Evolutionary conservation across 768 basidiomycete species (phyloP).

Genomic region (Boletus rubropictus): DNA sequence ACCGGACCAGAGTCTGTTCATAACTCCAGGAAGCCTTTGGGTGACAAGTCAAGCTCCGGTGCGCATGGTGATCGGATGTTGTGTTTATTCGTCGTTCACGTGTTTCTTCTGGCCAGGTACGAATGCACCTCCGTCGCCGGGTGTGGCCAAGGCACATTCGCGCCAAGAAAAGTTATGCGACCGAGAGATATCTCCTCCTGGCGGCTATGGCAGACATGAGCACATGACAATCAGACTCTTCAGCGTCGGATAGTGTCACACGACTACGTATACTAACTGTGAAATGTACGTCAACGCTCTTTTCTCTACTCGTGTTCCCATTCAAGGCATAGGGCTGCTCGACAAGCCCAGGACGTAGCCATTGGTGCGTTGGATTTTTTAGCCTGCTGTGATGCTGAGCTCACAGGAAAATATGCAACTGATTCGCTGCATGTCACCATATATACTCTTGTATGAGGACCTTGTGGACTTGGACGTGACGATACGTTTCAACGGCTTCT

Average conservation of each 20-base stretch:
- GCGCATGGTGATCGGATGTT: conserved; percentile 5
- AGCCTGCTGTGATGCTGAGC: conserved; percentile 18
- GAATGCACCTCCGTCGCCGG: conserved; percentile 67
- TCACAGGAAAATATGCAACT: conserved; percentile 32
- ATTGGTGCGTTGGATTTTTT: conserved; percentile 48
- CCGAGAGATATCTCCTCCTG: conserved; percentile 47
- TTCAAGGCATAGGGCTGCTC: conserved; percentile 62
- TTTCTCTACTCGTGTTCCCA: conserved; percentile 28
- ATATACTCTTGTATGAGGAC: neutral
- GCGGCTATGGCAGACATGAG: conserved; percentile 56
- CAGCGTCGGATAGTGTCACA: conserved; percentile 62
- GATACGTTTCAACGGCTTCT: conserved; percentile 61
- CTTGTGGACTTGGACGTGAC: conserved; percentile 15
- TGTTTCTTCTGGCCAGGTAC: conserved; percentile 49
- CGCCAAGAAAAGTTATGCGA: conserved; percentile 63
- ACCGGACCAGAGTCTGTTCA: conserved; percentile 34
- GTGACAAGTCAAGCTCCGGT: conserved; percentile 76
- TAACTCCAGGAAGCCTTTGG: conserved; percentile 53
- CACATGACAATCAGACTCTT: conserved; percentile 8
- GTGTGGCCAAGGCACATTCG: conserved; percentile 67
- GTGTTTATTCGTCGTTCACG: conserved; percentile 21
- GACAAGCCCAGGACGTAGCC: conserved; percentile 65
- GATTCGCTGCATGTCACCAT: conserved; percentile 46
- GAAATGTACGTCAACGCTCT: neutral
- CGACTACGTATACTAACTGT: conserved; percentile 47